Percentiles rank a stretch among this genome's conserved stretches.
Evolutionary conservation across 2,329 filamentous ascomycete genomes (phyloP).

Genomic region (Hypoxylon rubiginosum): DNA sequence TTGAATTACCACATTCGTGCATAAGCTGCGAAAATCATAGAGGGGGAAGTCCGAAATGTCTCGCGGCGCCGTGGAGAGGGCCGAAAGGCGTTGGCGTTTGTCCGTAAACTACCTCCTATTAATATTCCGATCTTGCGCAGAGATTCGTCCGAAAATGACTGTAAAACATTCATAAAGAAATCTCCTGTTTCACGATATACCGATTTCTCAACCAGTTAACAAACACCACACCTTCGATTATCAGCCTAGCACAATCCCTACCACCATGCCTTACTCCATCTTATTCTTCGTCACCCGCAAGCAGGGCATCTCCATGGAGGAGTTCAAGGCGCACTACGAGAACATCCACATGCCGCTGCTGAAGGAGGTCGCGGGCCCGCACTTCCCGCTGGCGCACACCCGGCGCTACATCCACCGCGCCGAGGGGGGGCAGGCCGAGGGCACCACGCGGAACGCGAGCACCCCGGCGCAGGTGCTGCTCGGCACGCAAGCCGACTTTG

Average conservation of each 20-base stretch:
- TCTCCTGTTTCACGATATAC: background rate
- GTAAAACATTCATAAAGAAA: background rate
- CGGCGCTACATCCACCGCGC: constrained; percentile 41
- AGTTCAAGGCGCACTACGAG: constrained; percentile 44
- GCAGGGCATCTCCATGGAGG: constrained; percentile 36
- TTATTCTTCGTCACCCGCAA: constrained; percentile 40
- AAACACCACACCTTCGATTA: constrained; percentile 10
- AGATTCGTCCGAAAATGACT: background rate
- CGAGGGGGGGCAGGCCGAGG: constrained; percentile 21
- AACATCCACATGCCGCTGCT: constrained; percentile 37
- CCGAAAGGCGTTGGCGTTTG: background rate
- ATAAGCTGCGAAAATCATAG: background rate
- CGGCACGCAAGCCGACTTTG: constrained; percentile 42
- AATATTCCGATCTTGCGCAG: background rate
- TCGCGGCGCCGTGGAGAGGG: background rate
- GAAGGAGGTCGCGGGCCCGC: constrained; percentile 32
- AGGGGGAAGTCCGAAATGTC: constrained; percentile 1
- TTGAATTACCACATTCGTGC: background rate
- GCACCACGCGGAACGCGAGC: constrained; percentile 31
- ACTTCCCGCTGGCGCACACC: constrained; percentile 43
- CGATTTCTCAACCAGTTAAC: background rate
- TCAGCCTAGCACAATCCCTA: constrained; percentile 2
- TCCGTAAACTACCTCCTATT: background rate
- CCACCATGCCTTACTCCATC: constrained; percentile 35
- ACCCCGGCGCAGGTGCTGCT: constrained; percentile 40